These are phyloP conservation scores for Olyra latifolia DNA, from an alignment of 176 grass and related monocot species.

Conservation along the genomic window DNA sequence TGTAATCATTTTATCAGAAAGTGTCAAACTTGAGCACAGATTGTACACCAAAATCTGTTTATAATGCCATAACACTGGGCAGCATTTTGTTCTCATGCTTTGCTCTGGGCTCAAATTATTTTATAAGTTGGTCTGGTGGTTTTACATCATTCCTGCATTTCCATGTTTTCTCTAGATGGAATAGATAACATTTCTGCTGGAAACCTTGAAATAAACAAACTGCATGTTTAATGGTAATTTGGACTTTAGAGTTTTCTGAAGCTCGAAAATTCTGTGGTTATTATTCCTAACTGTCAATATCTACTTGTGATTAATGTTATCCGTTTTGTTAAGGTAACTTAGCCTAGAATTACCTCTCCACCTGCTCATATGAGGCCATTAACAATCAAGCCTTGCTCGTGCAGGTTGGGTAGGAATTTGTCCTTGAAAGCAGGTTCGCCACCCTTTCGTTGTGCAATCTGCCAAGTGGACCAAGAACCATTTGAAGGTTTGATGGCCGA, in stretches of 20 bases:
- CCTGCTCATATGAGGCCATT: conserved; percentile 10
- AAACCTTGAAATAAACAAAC: neutral
- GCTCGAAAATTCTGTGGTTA: neutral
- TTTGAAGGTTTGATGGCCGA: conserved; percentile 60
- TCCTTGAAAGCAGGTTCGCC: conserved; percentile 54
- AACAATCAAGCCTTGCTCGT: neutral
- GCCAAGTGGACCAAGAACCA: conserved; percentile 72
- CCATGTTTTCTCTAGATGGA: neutral
- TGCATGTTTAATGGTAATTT: neutral
- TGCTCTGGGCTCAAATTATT: neutral
- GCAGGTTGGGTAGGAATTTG: conserved; percentile 73
- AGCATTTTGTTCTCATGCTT: neutral
- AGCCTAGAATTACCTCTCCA: neutral
- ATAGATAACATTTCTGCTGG: neutral
- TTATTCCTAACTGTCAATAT: neutral
- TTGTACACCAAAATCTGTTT: neutral
- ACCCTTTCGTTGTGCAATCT: conserved; percentile 72
- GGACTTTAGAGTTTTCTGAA: neutral
- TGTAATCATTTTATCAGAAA: neutral
- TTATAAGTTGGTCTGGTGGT: neutral
- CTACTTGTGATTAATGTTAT: neutral
- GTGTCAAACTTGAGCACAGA: neutral
- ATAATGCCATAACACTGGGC: neutral
- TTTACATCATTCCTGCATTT: neutral
- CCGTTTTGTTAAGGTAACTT: neutral